These are phyloP conservation scores for Babesia divergens DNA, from an alignment of 169 alveolate species.

Conservation along the genomic window DNA sequence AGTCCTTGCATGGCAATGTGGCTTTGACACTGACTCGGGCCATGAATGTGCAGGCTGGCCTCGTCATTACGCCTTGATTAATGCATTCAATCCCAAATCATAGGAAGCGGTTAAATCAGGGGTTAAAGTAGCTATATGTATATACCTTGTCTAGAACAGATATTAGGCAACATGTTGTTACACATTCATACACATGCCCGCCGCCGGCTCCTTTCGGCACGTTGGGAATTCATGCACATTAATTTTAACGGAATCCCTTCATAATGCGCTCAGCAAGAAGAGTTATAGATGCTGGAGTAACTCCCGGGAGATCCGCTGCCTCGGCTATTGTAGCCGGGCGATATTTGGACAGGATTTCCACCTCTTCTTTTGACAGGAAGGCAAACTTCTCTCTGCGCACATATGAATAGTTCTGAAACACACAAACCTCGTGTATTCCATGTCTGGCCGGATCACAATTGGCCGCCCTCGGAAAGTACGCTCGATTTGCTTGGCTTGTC, in stretches of 20 bases:
- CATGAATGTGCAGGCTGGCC: neutral
- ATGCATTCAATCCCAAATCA: neutral
- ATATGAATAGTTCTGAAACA: neutral
- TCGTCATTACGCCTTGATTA: neutral
- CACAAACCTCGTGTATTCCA: conserved; percentile 66
- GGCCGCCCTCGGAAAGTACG: conserved; percentile 58
- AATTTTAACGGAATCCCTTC: neutral
- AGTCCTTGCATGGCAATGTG: neutral
- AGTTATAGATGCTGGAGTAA: conserved; percentile 63
- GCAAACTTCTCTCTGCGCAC: conserved; percentile 25
- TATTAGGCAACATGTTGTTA: neutral
- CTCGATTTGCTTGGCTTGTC: conserved; percentile 58
- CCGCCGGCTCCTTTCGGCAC: conserved; percentile 30
- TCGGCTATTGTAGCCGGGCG: conserved; percentile 72
- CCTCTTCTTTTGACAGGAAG: conserved; percentile 76
- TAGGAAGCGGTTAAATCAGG: neutral
- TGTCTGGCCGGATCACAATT: conserved; percentile 54
- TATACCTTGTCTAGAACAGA: neutral
- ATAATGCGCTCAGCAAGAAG: conserved; percentile 5
- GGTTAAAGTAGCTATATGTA: no score
- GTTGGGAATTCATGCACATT: neutral
- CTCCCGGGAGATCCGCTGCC: conserved; percentile 71
- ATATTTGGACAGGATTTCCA: conserved; percentile 65
- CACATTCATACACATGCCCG: conserved; percentile 18
- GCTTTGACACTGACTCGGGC: neutral